Base-by-base conservation (phyloP, 306 rosid species). In the Cicer arietinum region DNA sequence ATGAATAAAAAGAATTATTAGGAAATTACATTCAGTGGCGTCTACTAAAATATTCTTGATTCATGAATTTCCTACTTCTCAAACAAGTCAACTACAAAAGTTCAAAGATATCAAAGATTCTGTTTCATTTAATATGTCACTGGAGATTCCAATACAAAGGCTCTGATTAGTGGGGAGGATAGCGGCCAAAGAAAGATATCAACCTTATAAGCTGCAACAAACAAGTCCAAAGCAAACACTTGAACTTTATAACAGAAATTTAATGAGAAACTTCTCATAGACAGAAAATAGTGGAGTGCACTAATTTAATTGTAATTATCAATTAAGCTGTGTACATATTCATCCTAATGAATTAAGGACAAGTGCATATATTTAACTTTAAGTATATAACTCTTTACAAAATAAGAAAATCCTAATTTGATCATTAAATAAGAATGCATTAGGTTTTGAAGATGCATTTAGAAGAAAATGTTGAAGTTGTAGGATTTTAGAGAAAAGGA, bases 371-470 rank as follows among this genome's bases (percentile, higher is more conserved):
- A 77, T 30, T 30, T 30, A 30, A 30, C 37, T 30, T 30, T 3
- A 57, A 68, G 53, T 71, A 56, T 42, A 70, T 17, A 66, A 66
- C 68, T 70, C 74, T 59, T 59, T n/a, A 71, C 50, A 77, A 45
- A 67, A 67, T 57, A 68, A 60, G 39, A 45, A 44, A 77, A 67
- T 45, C 3, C 50, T 62, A 57, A 45, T 30, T 67, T 68, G 62
- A 46, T 17, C 69, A 16, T 43, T 68, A 58, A 56, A 40, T 44
- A 51, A 51, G 46, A 51, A 86, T 30, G 47, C 79, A 57, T 41
- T 41, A 52, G 43, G 51, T 30, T 39, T 78, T 39, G 42, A 44
- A 30, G 52, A 22, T 71, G 56, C 61, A 61, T 46, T 40, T 42
- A 57, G 22, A 79, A 62, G 53, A 51, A 25, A 25, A 25, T 30